Evolutionary conservation across 176 grass and related monocot genomes (phyloP).

Genomic region (barley (Hordeum vulgare)): DNA sequence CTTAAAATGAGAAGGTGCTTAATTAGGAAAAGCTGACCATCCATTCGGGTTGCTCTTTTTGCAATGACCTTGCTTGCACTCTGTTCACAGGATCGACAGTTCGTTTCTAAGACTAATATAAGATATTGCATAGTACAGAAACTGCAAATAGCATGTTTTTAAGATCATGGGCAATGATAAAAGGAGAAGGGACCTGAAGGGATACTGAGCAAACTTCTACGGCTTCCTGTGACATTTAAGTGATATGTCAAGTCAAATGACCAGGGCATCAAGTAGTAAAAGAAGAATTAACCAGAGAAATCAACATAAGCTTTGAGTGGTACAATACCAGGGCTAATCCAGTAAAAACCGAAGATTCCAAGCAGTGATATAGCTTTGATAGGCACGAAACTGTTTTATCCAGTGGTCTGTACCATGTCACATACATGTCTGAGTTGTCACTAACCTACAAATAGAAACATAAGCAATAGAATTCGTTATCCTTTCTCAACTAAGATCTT

Average conservation of each 20-base stretch:
- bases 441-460: slow-evolving; percentile 46
- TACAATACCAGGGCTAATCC: slow-evolving; percentile 88
- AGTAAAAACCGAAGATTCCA: slow-evolving; percentile 93
- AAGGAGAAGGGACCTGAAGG: slow-evolving; percentile 60
- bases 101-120: slow-evolving; percentile 25
- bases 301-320: slow-evolving; percentile 9
- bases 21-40: slow-evolving; percentile 96
- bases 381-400: slow-evolving; percentile 98
- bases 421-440: slow-evolving; percentile 68
- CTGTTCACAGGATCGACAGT: slow-evolving; percentile 42
- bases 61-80: slow-evolving; percentile 76
- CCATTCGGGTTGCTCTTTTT: slow-evolving; percentile 79
- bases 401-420: slow-evolving; percentile 88
- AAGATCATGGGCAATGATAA: slow-evolving; percentile 6
- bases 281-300: slow-evolving; percentile 20
- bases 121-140: background rate
- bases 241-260: slow-evolving; percentile 24
- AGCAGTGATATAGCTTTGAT: slow-evolving; percentile 91
- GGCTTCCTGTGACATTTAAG: slow-evolving; percentile 71
- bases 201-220: slow-evolving; percentile 92
- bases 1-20: slow-evolving; percentile 96
- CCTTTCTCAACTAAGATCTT: background rate
- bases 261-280: background rate
- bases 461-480: slow-evolving; percentile 7
- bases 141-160: slow-evolving; percentile 11